phyloP scores from a whole-genome alignment of 805 yeast species.

The Schizosaccharomyces octosporus region DNA sequence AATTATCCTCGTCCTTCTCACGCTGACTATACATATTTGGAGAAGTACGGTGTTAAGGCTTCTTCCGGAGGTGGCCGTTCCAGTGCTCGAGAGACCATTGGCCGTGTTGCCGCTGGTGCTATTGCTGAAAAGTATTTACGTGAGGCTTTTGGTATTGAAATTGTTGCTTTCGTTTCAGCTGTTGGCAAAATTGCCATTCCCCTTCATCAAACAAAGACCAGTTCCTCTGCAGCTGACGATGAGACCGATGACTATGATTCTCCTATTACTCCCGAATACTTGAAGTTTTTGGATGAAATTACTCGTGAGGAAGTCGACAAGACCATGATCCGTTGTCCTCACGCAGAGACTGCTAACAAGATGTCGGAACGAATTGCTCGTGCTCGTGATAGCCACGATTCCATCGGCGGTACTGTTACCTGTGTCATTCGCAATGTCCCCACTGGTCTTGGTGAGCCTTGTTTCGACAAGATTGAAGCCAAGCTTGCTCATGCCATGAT shows the following conservation, averaged over 20 bases:
- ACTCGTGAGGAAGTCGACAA: conserved; percentile 76
- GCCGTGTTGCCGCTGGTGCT: conserved; percentile 97
- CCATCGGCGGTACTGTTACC: conserved; percentile 94
- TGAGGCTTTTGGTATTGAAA: conserved; percentile 61
- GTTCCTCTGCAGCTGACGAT: not conserved
- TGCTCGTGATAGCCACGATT: conserved; percentile 65
- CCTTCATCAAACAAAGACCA: not conserved
- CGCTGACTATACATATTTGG: conserved; percentile 82
- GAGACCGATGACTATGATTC: conserved; percentile 31
- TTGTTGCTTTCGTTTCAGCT: conserved; percentile 87
- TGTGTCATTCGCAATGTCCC: conserved; percentile 91
- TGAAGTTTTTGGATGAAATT: conserved; percentile 40
- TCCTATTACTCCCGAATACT: conserved; percentile 25
- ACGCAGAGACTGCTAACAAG: conserved; percentile 34
- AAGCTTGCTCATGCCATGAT: conserved; percentile 91
- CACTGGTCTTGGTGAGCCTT: conserved; percentile 91
- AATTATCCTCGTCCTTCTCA: conserved; percentile 92
- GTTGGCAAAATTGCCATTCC: conserved; percentile 57
- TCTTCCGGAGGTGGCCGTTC: conserved; percentile 95
- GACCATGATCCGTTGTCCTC: conserved; percentile 83
- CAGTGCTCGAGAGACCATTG: conserved; percentile 92
- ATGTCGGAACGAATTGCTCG: conserved; percentile 77
- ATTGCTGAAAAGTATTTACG: conserved; percentile 77
- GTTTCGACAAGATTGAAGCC: conserved; percentile 91
- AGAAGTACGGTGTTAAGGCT: conserved; percentile 80